These are phyloP conservation scores for Pinus tabuliformis DNA, from an alignment of 75 land plant species.

Conservation along the genomic window DNA sequence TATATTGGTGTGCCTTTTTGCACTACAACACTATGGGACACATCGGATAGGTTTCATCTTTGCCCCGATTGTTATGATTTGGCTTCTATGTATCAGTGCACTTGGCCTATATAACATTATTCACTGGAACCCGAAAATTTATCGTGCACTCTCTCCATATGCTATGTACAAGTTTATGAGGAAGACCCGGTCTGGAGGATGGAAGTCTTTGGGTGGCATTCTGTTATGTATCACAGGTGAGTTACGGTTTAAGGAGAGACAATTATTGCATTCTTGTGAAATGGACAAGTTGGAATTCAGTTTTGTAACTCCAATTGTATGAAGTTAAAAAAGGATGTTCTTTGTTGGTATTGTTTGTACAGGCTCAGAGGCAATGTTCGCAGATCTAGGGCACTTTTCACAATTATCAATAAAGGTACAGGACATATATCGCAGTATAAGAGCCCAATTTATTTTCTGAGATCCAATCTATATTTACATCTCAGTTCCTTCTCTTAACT, in stretches of 20 bases:
- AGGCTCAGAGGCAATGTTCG: conserved; percentile 97
- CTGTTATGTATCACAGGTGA: conserved; percentile 56
- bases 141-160: conserved; percentile 50
- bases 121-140: conserved; percentile 43
- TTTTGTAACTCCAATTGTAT: not conserved
- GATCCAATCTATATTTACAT: not conserved
- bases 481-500: not conserved
- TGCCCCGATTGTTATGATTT: conserved; percentile 51
- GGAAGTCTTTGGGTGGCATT: conserved; percentile 56
- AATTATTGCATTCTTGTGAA: not conserved
- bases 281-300: not conserved
- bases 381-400: conserved; percentile 93
- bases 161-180: conserved; percentile 43
- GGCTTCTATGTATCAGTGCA: conserved; percentile 58
- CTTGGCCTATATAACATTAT: conserved; percentile 58
- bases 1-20: conserved; percentile 55
- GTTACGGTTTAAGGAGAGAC: not conserved
- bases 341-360: conserved; percentile 12
- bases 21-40: conserved; percentile 64
- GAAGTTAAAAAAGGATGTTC: not conserved
- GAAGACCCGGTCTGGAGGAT: conserved; percentile 36
- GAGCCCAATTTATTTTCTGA: not conserved
- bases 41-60: conserved; percentile 53
- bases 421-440: not conserved
- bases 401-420: conserved; percentile 77